Conservation (phyloP, 1,284 basidiomycete species). For the Cryptococcus sp. region DNA sequence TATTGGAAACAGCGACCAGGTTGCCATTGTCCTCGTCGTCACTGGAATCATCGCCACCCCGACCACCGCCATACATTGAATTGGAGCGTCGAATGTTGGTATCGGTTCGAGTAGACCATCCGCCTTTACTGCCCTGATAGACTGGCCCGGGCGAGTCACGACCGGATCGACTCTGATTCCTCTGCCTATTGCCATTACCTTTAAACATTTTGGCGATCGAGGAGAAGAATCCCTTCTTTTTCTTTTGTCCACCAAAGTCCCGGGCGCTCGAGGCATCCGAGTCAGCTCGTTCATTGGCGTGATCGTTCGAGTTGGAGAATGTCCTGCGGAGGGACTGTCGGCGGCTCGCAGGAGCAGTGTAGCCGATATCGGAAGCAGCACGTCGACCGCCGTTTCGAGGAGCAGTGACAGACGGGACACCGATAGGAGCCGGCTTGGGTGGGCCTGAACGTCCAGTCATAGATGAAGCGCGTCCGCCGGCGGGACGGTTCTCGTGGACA, state of each 20-base stretch:
- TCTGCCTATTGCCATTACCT: slow-evolving; percentile 11
- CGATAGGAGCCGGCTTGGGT: slow-evolving; percentile 23
- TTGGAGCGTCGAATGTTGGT: slow-evolving; percentile 34
- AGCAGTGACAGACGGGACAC: slow-evolving; percentile 32
- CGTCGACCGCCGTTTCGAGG: slow-evolving; percentile 21
- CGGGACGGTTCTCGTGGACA: slow-evolving; percentile 41
- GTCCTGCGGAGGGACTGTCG: slow-evolving; percentile 34
- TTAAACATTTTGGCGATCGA: slow-evolving; percentile 44
- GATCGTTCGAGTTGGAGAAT: slow-evolving; percentile 37
- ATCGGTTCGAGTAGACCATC: slow-evolving; percentile 45
- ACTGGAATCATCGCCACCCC: slow-evolving; percentile 31
- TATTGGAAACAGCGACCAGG: slow-evolving; percentile 42
- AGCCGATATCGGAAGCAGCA: slow-evolving; percentile 37
- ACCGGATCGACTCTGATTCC: slow-evolving; percentile 23
- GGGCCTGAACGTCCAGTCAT: slow-evolving; percentile 7
- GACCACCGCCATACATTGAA: slow-evolving; percentile 18
- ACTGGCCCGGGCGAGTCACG: slow-evolving; percentile 24
- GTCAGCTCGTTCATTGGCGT: background rate
- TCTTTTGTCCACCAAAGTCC: slow-evolving; percentile 16
- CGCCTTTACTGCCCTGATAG: slow-evolving; percentile 6
- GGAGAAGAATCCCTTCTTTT: slow-evolving; percentile 45
- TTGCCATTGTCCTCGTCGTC: slow-evolving; percentile 38
- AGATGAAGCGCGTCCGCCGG: slow-evolving; percentile 8
- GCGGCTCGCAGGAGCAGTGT: slow-evolving; percentile 19
- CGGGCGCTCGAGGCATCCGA: slow-evolving; percentile 37